Conservation (phyloP, 257 asterid species). For the Solanum chmielewskii region DNA sequence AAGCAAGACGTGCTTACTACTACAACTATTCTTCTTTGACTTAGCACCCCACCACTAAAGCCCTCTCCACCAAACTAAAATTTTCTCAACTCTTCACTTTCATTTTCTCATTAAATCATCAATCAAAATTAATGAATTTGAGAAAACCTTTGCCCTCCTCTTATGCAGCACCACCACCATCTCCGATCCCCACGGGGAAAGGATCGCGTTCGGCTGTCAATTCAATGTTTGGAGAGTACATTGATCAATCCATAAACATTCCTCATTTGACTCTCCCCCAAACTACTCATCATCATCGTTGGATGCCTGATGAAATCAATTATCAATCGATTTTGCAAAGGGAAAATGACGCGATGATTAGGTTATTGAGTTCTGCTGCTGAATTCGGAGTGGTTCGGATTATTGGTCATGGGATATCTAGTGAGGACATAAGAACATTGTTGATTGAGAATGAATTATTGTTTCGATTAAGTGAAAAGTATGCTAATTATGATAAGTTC, state of each 20-base stretch:
- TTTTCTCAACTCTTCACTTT: not conserved
- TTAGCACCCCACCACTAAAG: conserved; percentile 5
- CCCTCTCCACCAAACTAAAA: not conserved
- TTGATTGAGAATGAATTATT: conserved; percentile 25
- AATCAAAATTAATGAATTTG: not conserved
- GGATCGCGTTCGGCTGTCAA: conserved; percentile 12
- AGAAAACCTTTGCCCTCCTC: not conserved
- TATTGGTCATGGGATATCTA: conserved; percentile 31
- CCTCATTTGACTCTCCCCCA: conserved; percentile 42
- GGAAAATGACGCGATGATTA: conserved; percentile 10
- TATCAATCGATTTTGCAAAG: conserved; percentile 12
- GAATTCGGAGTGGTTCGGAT: conserved; percentile 30
- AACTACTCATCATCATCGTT: conserved; percentile 1
- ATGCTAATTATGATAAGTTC: conserved; percentile 35
- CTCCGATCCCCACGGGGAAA: conserved; percentile 17
- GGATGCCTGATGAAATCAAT: conserved; percentile 17
- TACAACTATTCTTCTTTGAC: not conserved
- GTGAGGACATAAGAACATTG: conserved; percentile 24
- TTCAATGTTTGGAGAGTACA: conserved; percentile 1
- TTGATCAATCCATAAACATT: conserved; percentile 11
- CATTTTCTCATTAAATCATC: not conserved
- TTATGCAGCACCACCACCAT: conserved; percentile 2
- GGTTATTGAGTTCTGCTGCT: conserved; percentile 23
- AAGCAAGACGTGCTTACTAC: conserved; percentile 24
- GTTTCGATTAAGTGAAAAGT: conserved; percentile 20